Evolutionary conservation across 345 rosid genomes (phyloP).

Genomic region (Populus deltoides): DNA sequence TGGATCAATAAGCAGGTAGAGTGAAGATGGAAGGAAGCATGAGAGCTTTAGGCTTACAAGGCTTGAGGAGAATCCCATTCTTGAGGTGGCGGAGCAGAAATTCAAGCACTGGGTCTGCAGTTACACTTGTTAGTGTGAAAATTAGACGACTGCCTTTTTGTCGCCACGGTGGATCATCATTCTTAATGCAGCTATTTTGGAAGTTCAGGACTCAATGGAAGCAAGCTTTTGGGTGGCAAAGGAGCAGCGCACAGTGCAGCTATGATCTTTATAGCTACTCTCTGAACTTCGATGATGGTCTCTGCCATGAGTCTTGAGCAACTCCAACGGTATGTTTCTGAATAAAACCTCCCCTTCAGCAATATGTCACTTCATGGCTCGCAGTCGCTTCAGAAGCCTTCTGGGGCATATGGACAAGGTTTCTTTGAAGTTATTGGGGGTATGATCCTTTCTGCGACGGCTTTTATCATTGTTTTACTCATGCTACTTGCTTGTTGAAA

Average conservation of each 20-base stretch:
- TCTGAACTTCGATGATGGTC: conserved; percentile 35
- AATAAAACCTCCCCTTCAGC: background rate
- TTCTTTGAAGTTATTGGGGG: background rate
- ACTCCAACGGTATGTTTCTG: background rate
- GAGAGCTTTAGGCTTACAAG: conserved; percentile 16
- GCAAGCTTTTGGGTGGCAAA: conserved; percentile 22
- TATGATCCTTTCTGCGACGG: background rate
- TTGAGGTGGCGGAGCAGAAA: conserved; percentile 24
- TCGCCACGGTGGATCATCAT: conserved; percentile 9
- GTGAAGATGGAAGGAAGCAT: background rate
- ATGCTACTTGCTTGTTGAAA: conserved; percentile 1
- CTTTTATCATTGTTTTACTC: background rate
- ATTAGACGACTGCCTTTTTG: background rate
- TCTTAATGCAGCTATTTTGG: conserved; percentile 15
- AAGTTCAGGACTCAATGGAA: conserved; percentile 29
- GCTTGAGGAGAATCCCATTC: conserved; percentile 22
- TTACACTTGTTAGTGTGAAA: conserved; percentile 13
- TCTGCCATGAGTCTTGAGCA: background rate
- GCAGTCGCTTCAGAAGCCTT: background rate
- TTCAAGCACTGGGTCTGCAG: conserved; percentile 9
- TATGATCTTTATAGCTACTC: conserved; percentile 38
- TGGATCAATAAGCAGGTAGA: background rate
- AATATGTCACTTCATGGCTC: background rate
- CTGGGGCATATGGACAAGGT: background rate
- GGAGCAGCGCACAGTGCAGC: conserved; percentile 20